Conservation (phyloP, 1,139 yeast species). For the Oligophagozyma castellii region DNA sequence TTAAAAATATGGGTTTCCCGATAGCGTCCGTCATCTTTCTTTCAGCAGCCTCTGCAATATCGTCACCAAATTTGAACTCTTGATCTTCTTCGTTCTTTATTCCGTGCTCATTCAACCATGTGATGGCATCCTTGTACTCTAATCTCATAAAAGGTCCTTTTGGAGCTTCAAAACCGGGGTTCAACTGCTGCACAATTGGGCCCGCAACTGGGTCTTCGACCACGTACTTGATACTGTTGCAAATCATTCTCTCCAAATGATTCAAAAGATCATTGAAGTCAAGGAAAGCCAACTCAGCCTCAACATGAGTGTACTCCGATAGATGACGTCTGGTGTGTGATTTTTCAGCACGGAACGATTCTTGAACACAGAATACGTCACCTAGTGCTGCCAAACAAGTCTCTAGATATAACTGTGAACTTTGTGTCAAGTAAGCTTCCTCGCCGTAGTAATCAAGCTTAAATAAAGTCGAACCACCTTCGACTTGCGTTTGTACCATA, state of each 20-base stretch:
- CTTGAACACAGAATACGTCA: slow-evolving; percentile 94
- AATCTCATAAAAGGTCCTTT: slow-evolving; percentile 77
- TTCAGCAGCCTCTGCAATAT: slow-evolving; percentile 98
- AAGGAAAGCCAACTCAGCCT: slow-evolving; percentile 82
- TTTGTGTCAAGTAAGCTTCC: slow-evolving; percentile 92
- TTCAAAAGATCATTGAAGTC: slow-evolving; percentile 71
- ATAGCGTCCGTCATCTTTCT: slow-evolving; percentile 95
- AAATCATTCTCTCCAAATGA: slow-evolving; percentile 73
- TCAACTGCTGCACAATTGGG: slow-evolving; percentile 75
- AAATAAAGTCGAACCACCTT: slow-evolving; percentile 96
- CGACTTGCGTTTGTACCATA: slow-evolving; percentile 99
- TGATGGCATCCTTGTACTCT: slow-evolving; percentile 81
- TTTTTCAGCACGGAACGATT: slow-evolving; percentile 97
- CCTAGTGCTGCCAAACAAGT: slow-evolving; percentile 94
- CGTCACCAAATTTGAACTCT: slow-evolving; percentile 91
- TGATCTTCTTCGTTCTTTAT: slow-evolving; percentile 91
- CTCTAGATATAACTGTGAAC: slow-evolving; percentile 93
- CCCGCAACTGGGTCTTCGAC: slow-evolving; percentile 87
- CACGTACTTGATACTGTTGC: slow-evolving; percentile 57
- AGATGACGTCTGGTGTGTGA: slow-evolving; percentile 98
- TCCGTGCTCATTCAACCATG: slow-evolving; percentile 93
- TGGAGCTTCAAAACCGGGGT: slow-evolving; percentile 84
- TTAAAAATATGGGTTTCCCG: slow-evolving; percentile 82
- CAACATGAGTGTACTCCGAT: slow-evolving; percentile 93
- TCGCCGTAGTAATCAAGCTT: slow-evolving; percentile 91